A percentile compares a stretch with the other conserved stretches of the same genome.
Conservation (phyloP, 23 red algal species). For the Chondrus crispus region DNA sequence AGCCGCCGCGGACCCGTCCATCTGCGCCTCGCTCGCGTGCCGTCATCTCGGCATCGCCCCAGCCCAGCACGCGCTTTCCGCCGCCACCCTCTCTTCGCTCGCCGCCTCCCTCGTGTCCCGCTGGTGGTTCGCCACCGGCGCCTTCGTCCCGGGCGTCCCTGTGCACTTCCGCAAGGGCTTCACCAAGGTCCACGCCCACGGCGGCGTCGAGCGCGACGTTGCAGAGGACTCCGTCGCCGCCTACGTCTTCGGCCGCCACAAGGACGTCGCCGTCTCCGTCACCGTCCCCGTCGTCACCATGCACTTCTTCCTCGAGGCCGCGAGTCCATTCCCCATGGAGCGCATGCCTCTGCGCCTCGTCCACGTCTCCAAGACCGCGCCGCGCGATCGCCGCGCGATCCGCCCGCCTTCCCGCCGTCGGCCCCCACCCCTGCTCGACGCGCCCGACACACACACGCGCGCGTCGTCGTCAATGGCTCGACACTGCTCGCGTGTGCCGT, state of each 20-base stretch:
- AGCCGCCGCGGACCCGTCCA: background rate
- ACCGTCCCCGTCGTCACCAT: constrained; percentile 1
- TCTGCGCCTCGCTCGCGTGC: constrained; percentile 1
- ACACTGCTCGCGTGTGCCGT: too few species aligned
- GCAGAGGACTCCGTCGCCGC: background rate
- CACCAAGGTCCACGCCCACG: constrained; percentile 11
- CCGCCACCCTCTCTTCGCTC: constrained; percentile 13
- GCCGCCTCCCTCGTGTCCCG: constrained; percentile 24
- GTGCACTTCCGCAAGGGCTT: constrained; percentile 54
- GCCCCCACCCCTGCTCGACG: too few species aligned
- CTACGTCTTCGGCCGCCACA: constrained; percentile 34
- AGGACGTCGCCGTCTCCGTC: background rate
- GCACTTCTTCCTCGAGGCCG: constrained; percentile 21
- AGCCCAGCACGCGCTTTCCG: background rate
- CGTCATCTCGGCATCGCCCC: constrained; percentile 15
- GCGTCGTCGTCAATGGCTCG: too few species aligned
- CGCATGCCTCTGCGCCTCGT: constrained; percentile 21
- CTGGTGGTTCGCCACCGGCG: constrained; percentile 52
- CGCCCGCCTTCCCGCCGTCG: too few species aligned
- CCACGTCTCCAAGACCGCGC: too few species aligned
- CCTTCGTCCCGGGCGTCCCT: constrained; percentile 47
- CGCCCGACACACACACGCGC: too few species aligned
- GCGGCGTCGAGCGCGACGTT: background rate
- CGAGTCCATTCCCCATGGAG: constrained; percentile 29
- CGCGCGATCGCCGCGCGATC: too few species aligned